These are phyloP conservation scores for Aspergillus fijiensis DNA, from an alignment of 2,329 filamentous ascomycete species.

Conservation along the genomic window DNA sequence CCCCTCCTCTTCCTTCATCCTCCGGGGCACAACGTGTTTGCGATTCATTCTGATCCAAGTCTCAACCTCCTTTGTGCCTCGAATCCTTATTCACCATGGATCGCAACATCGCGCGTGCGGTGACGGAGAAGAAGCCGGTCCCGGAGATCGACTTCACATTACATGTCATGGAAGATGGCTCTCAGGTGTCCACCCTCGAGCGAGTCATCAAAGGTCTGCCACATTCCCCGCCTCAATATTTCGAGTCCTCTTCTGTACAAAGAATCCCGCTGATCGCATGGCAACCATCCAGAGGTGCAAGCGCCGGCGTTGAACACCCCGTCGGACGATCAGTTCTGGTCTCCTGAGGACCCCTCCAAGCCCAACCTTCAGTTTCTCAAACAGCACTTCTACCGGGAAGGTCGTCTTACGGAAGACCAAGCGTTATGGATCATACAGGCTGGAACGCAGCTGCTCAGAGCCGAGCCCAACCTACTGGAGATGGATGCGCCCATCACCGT, in stretches of 20 bases:
- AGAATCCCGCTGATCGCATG: constrained; percentile 15
- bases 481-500: constrained; percentile 99
- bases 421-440: constrained; percentile 90
- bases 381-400: constrained; percentile 97
- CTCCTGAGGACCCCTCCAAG: constrained; percentile 79
- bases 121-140: constrained; percentile 89
- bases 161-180: constrained; percentile 97
- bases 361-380: constrained; percentile 93
- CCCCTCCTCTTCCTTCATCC: constrained; percentile 1
- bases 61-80: constrained; percentile 7
- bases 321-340: constrained; percentile 91
- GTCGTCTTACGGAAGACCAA: constrained; percentile 94
- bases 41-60: constrained; percentile 13
- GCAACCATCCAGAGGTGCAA: constrained; percentile 73
- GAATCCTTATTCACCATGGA: constrained; percentile 37
- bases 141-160: constrained; percentile 99
- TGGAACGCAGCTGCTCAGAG: constrained; percentile 81
- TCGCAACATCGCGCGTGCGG: constrained; percentile 71
- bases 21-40: constrained; percentile 15
- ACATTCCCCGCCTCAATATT: background rate
- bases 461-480: constrained; percentile 93
- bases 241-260: background rate
- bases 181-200: constrained; percentile 91
- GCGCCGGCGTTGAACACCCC: constrained; percentile 91
- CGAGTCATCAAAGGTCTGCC: constrained; percentile 93